Base-by-base conservation (phyloP, 139 green algal species). In the Coelastrella sp. region DNA sequence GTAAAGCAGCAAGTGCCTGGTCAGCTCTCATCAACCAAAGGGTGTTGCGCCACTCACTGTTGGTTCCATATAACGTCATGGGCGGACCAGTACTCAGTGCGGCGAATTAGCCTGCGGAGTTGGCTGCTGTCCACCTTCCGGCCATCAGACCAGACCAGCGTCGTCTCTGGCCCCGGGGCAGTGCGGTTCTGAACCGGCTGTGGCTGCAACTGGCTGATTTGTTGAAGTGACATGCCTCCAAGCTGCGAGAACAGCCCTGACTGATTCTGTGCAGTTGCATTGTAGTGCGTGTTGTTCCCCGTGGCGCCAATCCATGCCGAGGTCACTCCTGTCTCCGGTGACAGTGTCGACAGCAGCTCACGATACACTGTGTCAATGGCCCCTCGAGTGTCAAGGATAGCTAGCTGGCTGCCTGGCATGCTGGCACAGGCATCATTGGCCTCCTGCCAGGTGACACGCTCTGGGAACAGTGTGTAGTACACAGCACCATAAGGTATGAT, bases 51-150 rank as follows among this genome's bases (percentile, higher is more conserved):
- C 35, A 72, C 57, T 57, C 7, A 86, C 81, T 86, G 81, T 73
- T 89, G 84, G 49, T 70, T 79, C 84, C 85, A 82, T 6, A 83
- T 74, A 57, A 90, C 25, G 59, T 90, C 85, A 22, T 90, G 85
- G 73, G 84, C 85, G 12, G 85, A 84, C 85, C 85, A 90, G 35
- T 25, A 90, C 25, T n/a, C 17, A 35, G 17, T 49, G 58, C 72
- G 60, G 74, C 5, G 22, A 5, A 49, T 81, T 9, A 84, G 22
- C 73, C 85, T n/a, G 14, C 74, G 73, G 57, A 90, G 73, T 58
- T 66, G 74, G 14, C 58, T n/a, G 12, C 25, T n/a, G 14, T 75
- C 74, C 3, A 90, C 85, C 19, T 12, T 7, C 6, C 20, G 17
- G 6, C 85, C 85, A 19, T 76, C 59, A 7, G 63, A 15, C 85